Percentiles rank a stretch among this genome's conserved stretches.
These are phyloP conservation scores for Casuarina equisetifolia DNA, from an alignment of 306 rosid species.

Conservation along the genomic window DNA sequence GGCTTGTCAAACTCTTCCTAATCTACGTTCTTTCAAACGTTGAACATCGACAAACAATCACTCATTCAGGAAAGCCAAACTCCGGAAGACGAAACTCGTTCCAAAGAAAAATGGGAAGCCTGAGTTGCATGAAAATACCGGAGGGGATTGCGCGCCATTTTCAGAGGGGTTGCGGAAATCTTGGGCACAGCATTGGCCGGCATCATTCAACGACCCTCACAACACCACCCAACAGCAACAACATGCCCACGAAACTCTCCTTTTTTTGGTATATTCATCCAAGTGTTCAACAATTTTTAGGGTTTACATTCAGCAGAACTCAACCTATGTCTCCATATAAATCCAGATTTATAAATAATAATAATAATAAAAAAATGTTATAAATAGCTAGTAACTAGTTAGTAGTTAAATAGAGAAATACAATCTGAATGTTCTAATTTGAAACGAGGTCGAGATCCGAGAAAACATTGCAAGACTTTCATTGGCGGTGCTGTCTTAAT, in stretches of 20 bases:
- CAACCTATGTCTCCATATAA: no score
- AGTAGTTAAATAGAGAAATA: no score
- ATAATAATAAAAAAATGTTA: no score
- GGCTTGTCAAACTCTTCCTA: neutral
- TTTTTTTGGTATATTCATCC: slow-evolving; percentile 21
- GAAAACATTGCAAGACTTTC: no score
- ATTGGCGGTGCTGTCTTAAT: neutral
- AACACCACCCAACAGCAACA: neutral
- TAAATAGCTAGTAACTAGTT: no score
- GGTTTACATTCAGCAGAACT: no score
- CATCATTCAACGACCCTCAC: neutral
- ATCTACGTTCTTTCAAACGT: neutral
- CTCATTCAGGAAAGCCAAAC: neutral
- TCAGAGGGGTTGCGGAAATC: neutral
- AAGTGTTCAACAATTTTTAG: no score
- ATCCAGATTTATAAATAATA: no score
- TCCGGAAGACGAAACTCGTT: neutral
- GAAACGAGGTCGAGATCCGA: no score
- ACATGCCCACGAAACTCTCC: slow-evolving; percentile 1
- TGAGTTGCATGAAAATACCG: neutral
- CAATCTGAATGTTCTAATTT: no score
- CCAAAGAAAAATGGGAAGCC: neutral
- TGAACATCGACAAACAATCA: neutral
- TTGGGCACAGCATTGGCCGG: neutral
- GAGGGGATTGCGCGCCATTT: neutral